Evolutionary conservation across 208 protist species (phyloP).

Genomic region (Leishmania lainsoni): DNA sequence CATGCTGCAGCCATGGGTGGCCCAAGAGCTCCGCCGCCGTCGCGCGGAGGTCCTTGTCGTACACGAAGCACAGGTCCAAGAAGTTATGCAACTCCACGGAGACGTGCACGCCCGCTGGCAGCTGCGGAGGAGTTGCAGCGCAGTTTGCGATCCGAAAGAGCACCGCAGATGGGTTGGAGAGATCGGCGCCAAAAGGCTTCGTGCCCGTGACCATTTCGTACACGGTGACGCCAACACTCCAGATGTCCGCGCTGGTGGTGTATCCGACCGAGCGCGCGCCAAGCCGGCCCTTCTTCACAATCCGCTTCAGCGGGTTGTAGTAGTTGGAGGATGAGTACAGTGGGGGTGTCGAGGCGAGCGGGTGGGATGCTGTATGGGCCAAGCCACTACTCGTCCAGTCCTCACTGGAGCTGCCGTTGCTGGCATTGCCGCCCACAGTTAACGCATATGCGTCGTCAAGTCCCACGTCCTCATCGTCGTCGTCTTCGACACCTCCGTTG

Average conservation of each 20-base stretch:
- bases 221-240: conserved; percentile 83
- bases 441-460: background rate
- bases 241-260: conserved; percentile 83
- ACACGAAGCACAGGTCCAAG: conserved; percentile 78
- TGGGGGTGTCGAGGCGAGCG: background rate
- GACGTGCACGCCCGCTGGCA: conserved; percentile 41
- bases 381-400: conserved; percentile 16
- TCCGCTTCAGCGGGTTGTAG: conserved; percentile 46
- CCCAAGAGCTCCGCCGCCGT: conserved; percentile 61
- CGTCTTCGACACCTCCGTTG: conserved; percentile 46
- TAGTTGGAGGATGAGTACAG: conserved; percentile 25
- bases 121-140: conserved; percentile 47
- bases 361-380: background rate
- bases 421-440: background rate
- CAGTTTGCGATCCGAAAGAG: conserved; percentile 69
- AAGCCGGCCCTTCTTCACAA: conserved; percentile 24
- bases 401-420: conserved; percentile 9
- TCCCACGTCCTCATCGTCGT: conserved; percentile 33
- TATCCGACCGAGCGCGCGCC: conserved; percentile 44
- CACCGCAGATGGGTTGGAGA: conserved; percentile 66
- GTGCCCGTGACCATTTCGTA: conserved; percentile 85
- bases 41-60: conserved; percentile 64
- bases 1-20: conserved; percentile 61
- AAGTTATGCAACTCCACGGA: conserved; percentile 63
- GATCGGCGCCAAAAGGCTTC: conserved; percentile 67